Conservation (phyloP, 2,329 filamentous ascomycete genomes). For the Decorospora gaudefroyi region DNA sequence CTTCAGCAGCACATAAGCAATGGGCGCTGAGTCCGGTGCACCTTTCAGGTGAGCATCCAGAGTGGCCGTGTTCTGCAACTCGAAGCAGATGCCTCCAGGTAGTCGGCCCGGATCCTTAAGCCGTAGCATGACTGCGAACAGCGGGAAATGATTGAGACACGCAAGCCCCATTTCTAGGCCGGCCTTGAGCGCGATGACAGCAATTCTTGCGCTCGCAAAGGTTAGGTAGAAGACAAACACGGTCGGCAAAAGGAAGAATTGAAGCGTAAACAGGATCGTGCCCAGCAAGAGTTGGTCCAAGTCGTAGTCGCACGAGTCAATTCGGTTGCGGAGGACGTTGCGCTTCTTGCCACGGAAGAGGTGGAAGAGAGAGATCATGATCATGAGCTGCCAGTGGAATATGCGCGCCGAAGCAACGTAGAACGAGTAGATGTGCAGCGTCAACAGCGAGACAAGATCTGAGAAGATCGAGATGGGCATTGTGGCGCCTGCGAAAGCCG, state of each 20-base stretch:
- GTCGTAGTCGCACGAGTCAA: conserved; percentile 98
- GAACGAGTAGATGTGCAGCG: conserved; percentile 96
- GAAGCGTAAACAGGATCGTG: conserved; percentile 91
- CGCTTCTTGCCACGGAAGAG: conserved; percentile 98
- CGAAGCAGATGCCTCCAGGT: conserved; percentile 88
- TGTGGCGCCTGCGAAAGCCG: conserved; percentile 91
- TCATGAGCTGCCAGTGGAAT: conserved; percentile 97
- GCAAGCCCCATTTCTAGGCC: conserved; percentile 88
- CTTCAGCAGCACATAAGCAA: conserved; percentile 85
- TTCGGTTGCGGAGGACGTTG: conserved; percentile 94
- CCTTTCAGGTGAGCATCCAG: conserved; percentile 47
- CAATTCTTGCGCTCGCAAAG: conserved; percentile 91
- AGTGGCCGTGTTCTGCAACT: conserved; percentile 73
- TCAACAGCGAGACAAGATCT: conserved; percentile 86
- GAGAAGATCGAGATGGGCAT: conserved; percentile 97
- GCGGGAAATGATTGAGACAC: conserved; percentile 93
- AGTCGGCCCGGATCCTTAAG: conserved; percentile 90
- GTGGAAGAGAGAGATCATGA: conserved; percentile 96
- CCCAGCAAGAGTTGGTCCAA: conserved; percentile 94
- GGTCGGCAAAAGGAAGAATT: conserved; percentile 93
- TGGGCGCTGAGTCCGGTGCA: conserved; percentile 56
- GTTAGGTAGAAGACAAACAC: conserved; percentile 97
- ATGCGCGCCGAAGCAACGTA: conserved; percentile 96
- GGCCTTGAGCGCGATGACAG: conserved; percentile 91
- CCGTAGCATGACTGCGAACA: conserved; percentile 95